phyloP scores from a whole-genome alignment of 768 basidiomycete genomes.

The Calocybe gangraenosa region DNA sequence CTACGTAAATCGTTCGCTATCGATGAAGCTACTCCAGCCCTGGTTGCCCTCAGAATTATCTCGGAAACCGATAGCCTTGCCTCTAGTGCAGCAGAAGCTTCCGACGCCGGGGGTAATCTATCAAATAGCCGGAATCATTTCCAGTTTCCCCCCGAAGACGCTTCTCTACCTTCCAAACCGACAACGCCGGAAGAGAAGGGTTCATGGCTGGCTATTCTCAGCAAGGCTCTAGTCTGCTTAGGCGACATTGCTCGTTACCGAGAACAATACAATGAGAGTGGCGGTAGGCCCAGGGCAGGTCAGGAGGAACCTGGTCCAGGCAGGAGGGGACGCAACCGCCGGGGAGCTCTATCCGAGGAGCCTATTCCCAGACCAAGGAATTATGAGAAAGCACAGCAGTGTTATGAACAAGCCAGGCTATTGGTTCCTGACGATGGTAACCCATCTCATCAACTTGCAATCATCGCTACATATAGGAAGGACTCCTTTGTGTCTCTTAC shows the following conservation, averaged over 20 bases:
- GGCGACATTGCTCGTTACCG: constrained; percentile 94
- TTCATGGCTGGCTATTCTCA: constrained; percentile 67
- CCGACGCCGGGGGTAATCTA: constrained; percentile 20
- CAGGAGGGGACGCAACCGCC: constrained; percentile 41
- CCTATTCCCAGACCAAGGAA: constrained; percentile 54
- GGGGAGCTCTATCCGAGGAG: constrained; percentile 46
- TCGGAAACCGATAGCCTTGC: constrained; percentile 31
- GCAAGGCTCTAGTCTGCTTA: constrained; percentile 86
- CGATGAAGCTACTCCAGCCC: constrained; percentile 55
- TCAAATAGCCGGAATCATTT: constrained; percentile 51
- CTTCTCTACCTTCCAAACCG: constrained; percentile 29
- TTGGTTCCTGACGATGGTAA: constrained; percentile 89
- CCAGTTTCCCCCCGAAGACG: constrained; percentile 60
- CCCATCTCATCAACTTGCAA: constrained; percentile 93
- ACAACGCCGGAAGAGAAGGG: constrained; percentile 50
- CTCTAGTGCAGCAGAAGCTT: constrained; percentile 11
- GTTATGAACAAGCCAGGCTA: constrained; percentile 81
- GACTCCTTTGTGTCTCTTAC: constrained; percentile 79
- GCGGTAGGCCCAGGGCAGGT: constrained; percentile 60
- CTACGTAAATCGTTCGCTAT: constrained; percentile 69
- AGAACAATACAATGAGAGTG: constrained; percentile 80
- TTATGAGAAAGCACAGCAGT: constrained; percentile 70
- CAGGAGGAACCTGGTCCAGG: constrained; percentile 52
- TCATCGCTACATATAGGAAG: constrained; percentile 78
- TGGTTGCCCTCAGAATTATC: constrained; percentile 55